A percentile compares a stretch with the other conserved stretches of the same genome.
These are phyloP conservation scores for Petunia secreta DNA, from an alignment of 257 asterid species.

Conservation along the genomic window DNA sequence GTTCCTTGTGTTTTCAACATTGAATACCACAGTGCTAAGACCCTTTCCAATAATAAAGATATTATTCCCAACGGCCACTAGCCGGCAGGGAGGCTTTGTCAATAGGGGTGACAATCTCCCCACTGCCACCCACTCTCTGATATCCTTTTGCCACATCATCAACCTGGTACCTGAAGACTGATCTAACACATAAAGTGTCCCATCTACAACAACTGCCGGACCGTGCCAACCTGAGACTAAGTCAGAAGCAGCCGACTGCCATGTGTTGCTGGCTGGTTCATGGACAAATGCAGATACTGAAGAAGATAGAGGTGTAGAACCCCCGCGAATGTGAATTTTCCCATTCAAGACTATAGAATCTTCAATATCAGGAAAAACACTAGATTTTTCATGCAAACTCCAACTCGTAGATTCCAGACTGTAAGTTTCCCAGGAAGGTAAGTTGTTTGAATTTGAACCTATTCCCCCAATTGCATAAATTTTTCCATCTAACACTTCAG, in stretches of 20 bases:
- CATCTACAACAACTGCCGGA: conserved; percentile 63
- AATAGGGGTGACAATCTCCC: conserved; percentile 54
- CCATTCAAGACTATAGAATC: conserved; percentile 68
- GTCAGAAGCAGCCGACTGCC: conserved; percentile 62
- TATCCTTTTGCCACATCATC: conserved; percentile 71
- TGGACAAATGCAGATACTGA: conserved; percentile 48
- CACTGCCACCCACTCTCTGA: conserved; percentile 55
- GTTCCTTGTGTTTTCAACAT: conserved; percentile 48
- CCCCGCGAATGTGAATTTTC: conserved; percentile 60
- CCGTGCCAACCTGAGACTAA: conserved; percentile 71
- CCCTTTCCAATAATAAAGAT: conserved; percentile 74
- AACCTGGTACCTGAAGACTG: conserved; percentile 65
- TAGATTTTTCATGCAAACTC: conserved; percentile 51
- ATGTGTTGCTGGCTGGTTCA: conserved; percentile 56
- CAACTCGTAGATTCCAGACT: conserved; percentile 52
- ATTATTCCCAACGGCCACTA: conserved; percentile 60
- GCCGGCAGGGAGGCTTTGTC: conserved; percentile 61
- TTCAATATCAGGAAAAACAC: conserved; percentile 52
- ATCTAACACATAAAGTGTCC: conserved; percentile 60
- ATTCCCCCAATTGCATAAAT: conserved; percentile 76
- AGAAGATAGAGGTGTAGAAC: conserved; percentile 43
- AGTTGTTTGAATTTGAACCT: conserved; percentile 55
- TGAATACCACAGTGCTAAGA: conserved; percentile 58
- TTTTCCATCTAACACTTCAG: conserved; percentile 62
- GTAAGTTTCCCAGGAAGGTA: conserved; percentile 68